Evolutionary conservation across 106 monocot species (phyloP).

Genomic region (Xerophyta viscosa): DNA sequence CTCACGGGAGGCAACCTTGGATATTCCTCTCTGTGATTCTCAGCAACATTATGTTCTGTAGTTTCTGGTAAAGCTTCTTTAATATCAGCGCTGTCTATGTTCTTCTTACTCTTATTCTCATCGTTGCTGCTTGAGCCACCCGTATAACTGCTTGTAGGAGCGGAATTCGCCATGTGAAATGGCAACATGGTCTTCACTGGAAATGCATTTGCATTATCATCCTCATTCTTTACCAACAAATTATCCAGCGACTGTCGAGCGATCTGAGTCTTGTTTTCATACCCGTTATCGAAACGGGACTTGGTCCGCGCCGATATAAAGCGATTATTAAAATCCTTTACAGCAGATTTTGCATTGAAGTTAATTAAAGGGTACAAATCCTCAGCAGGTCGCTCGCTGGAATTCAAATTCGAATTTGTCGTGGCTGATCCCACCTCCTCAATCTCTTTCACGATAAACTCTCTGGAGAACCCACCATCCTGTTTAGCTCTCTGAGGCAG

Average conservation of each 20-base stretch:
- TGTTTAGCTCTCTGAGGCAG: constrained; percentile 21
- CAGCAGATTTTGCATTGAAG: no score
- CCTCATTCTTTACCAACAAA: constrained; percentile 46
- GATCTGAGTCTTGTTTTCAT: constrained; percentile 11
- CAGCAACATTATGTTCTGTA: no score
- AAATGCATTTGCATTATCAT: no score
- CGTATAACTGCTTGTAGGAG: constrained; percentile 39
- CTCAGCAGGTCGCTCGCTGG: no score
- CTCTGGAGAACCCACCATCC: constrained; percentile 40
- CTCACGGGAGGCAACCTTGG: constrained; percentile 79
- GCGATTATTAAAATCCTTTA: no score
- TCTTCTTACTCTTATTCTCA: constrained; percentile 22
- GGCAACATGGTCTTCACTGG: constrained; percentile 71
- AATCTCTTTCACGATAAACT: constrained; percentile 93
- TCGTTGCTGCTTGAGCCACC: constrained; percentile 19
- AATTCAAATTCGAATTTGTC: no score
- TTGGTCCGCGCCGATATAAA: no score
- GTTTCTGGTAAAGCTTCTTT: constrained; percentile 27
- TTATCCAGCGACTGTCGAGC: constrained; percentile 29
- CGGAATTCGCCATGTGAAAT: constrained; percentile 29
- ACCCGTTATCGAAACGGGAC: no score
- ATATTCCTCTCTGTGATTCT: constrained; percentile 68
- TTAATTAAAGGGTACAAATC: no score
- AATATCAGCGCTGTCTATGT: constrained; percentile 11
- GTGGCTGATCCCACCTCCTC: constrained; percentile 60